Conservation (phyloP, 2,329 filamentous ascomycete genomes). For the Elsinoe fawcettii region DNA sequence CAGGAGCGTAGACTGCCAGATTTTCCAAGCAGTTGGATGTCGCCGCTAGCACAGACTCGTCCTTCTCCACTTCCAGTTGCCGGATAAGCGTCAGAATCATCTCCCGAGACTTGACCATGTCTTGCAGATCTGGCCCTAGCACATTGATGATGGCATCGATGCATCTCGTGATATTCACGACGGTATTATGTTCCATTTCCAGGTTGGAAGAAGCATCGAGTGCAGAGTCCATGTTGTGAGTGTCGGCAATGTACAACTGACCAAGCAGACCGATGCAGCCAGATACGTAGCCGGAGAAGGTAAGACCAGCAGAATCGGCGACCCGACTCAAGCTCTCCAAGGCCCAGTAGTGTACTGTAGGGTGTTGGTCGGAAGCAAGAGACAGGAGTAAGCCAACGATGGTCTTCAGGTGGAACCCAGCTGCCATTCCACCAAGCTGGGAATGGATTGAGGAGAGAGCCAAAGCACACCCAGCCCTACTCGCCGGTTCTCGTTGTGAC, state of each 20-base stretch:
- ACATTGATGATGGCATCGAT: slow-evolving; percentile 97
- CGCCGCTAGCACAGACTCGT: slow-evolving; percentile 65
- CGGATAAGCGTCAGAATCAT: slow-evolving; percentile 79
- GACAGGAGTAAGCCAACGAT: slow-evolving; percentile 99
- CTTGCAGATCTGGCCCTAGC: slow-evolving; percentile 87
- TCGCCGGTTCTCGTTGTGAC: slow-evolving; percentile 83
- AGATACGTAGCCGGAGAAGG: slow-evolving; percentile 83
- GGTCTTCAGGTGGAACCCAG: slow-evolving; percentile 90
- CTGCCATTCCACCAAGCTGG: slow-evolving; percentile 94
- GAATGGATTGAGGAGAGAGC: slow-evolving; percentile 89
- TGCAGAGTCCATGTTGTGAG: slow-evolving; percentile 76
- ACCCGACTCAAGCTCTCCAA: slow-evolving; percentile 79
- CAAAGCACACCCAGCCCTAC: slow-evolving; percentile 87
- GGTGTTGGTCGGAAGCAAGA: slow-evolving; percentile 88
- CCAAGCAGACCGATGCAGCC: slow-evolving; percentile 89
- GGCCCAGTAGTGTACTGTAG: slow-evolving; percentile 93
- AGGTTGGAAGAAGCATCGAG: slow-evolving; percentile 81
- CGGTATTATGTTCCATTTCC: slow-evolving; percentile 75
- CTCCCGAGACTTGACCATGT: slow-evolving; percentile 83
- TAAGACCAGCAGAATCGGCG: slow-evolving; percentile 84
- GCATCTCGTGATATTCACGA: slow-evolving; percentile 75
- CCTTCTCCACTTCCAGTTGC: slow-evolving; percentile 66
- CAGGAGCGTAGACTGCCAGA: slow-evolving; percentile 82
- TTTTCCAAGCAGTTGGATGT: slow-evolving; percentile 82
- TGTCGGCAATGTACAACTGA: slow-evolving; percentile 84